Conservation (phyloP, 2,329 filamentous ascomycete genomes). For the Xylariaceae sp. region DNA sequence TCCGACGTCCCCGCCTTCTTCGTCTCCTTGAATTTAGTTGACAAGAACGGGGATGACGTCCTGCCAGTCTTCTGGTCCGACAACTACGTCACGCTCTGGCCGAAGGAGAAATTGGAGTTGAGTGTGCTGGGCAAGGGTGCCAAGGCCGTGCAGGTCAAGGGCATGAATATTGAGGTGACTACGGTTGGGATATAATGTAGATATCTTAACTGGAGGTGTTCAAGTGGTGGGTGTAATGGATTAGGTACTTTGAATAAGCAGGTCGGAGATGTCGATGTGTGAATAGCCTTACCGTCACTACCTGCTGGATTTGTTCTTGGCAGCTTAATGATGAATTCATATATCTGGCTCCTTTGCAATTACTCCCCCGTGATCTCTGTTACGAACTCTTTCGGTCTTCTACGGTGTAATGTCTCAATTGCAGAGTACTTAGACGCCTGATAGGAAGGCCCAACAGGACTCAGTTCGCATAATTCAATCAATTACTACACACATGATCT, state of each 20-base stretch:
- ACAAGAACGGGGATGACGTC: constrained; percentile 41
- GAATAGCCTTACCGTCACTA: background rate
- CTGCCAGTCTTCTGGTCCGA: constrained; percentile 53
- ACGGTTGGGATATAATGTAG: constrained; percentile 1
- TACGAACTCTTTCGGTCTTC: too few species aligned
- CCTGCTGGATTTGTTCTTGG: too few species aligned
- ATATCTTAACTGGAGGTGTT: too few species aligned
- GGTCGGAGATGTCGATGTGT: background rate
- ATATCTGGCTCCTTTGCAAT: background rate
- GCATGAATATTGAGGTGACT: constrained; percentile 25
- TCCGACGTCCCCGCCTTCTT: constrained; percentile 53
- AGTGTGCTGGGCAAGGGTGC: constrained; percentile 29
- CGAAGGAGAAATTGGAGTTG: constrained; percentile 45
- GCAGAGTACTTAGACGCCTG: too few species aligned
- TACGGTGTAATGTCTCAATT: too few species aligned
- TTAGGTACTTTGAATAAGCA: background rate
- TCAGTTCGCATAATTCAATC: too few species aligned
- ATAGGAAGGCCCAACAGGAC: too few species aligned
- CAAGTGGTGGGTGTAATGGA: background rate
- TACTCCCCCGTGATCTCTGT: too few species aligned
- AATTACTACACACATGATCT: too few species aligned
- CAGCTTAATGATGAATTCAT: background rate
- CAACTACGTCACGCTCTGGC: constrained; percentile 59
- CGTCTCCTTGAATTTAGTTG: constrained; percentile 46
- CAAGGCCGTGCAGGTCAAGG: constrained; percentile 27